Evolutionary conservation across 768 basidiomycete genomes (phyloP).

Genomic region (Kwoniella sp.): DNA sequence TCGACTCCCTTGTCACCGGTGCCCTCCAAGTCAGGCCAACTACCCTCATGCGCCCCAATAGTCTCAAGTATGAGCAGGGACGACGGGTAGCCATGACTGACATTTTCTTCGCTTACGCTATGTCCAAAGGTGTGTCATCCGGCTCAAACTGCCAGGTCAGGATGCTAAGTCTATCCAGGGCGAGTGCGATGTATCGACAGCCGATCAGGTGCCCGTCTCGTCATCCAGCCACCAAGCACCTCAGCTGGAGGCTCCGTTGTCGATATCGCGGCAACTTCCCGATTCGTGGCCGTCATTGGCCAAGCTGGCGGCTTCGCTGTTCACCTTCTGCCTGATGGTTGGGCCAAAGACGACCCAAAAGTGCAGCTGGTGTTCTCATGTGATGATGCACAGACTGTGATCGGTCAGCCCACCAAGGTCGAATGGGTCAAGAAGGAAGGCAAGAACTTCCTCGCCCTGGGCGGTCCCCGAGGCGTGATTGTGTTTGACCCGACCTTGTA

Average conservation of each 20-base stretch:
- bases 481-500: slow-evolving; percentile 16
- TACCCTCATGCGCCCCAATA: slow-evolving; percentile 23
- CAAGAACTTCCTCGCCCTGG: slow-evolving; percentile 23
- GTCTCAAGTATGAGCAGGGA: slow-evolving; percentile 13
- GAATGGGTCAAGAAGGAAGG: slow-evolving; percentile 32
- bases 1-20: slow-evolving; percentile 18
- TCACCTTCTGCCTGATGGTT: slow-evolving; percentile 24
- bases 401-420: slow-evolving; percentile 18
- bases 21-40: slow-evolving; percentile 24
- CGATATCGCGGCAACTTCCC: slow-evolving; percentile 32
- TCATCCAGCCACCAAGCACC: slow-evolving; percentile 17
- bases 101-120: slow-evolving; percentile 33
- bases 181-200: slow-evolving; percentile 35
- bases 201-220: slow-evolving; percentile 20
- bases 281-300: slow-evolving; percentile 25
- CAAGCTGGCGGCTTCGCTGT: slow-evolving; percentile 20
- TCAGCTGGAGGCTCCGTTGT: slow-evolving; percentile 14
- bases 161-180: slow-evolving; percentile 12
- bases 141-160: background rate
- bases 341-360: slow-evolving; percentile 27
- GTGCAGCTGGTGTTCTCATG: background rate
- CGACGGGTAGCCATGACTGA: slow-evolving; percentile 28
- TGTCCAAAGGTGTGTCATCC: slow-evolving; percentile 27
- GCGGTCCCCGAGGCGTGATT: slow-evolving; percentile 28
- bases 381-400: background rate